Base-by-base conservation (phyloP, 2,329 filamentous ascomycete species). In the Didymella segeticola region DNA sequence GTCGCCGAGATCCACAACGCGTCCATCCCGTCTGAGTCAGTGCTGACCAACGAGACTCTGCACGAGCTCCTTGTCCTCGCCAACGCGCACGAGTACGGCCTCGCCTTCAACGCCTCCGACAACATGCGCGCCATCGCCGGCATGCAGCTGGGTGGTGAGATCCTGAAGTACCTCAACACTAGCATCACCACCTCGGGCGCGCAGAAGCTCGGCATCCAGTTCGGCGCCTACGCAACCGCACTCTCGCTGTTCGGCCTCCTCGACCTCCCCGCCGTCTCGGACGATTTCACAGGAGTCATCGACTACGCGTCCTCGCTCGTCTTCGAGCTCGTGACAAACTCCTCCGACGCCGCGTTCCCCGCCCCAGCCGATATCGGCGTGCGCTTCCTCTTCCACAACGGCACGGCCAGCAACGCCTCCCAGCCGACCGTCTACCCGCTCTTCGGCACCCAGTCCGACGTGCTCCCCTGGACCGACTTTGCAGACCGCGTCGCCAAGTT, bases 241-340 rank as follows among this genome's bases (percentile, higher is more conserved):
- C 68, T 83, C 33, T 83, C 83, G 2, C 86, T 86, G 76, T 87
- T 87, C 70, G 84, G 84, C 19, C 80, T 87, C 15, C 75, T 81
- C 1, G 75, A 82, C 53, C 72, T 88, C 7, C 66, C 69, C 1
- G 59, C 75, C 11, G 81, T 77, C 2, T 83, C 80, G 53, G 62
- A 76, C 1, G 78, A 89, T 71, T 96, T 96, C 78, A 86, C 78
- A 54, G 89, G 89, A 48, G 79, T 96, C 11, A 86, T 88, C n/a
- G 88, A 92, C 77, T 96, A 96, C 67, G 91, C 91, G 5, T 89
- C 87, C 2, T 86, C 86, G 60, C 91, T 96, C 84, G 81, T 81
- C 5, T 93, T 96, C 71, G 93, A 96, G 79, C 82, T 82, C 19
- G 82, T 86, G 64, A 87, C 84, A 33, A 46, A 57, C 1, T 55